A percentile compares a stretch with the other conserved stretches of the same genome.
phyloP scores from a whole-genome alignment of 345 rosid species.

The Arabis alpina region DNA sequence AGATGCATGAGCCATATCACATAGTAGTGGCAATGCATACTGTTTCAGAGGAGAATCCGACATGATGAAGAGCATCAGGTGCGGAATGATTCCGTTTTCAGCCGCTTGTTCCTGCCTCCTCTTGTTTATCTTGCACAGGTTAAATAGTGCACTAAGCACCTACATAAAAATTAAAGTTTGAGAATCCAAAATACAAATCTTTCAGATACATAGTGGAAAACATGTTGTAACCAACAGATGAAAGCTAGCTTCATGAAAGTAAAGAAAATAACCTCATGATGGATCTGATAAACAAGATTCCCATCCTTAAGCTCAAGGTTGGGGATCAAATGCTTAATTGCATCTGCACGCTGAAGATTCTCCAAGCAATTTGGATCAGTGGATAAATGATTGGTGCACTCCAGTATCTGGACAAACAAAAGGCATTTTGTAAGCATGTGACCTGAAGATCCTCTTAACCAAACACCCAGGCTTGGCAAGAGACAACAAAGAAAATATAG shows the following conservation, averaged over 20 bases:
- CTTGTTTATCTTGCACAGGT: slow-evolving; percentile 98
- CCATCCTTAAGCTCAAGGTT: slow-evolving; percentile 95
- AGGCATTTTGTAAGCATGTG: slow-evolving; percentile 29
- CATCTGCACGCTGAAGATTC: slow-evolving; percentile 96
- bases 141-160: slow-evolving; percentile 96
- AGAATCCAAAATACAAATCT: slow-evolving; percentile 11
- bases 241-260: slow-evolving; percentile 16
- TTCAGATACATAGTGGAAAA: slow-evolving; percentile 15
- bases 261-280: slow-evolving; percentile 70
- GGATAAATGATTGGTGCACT: slow-evolving; percentile 87
- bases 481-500: not conserved
- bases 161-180: slow-evolving; percentile 41
- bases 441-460: slow-evolving; percentile 18
- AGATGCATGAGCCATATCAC: slow-evolving; percentile 99
- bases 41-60: slow-evolving; percentile 79
- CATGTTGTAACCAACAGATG: slow-evolving; percentile 5
- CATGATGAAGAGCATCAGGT: slow-evolving; percentile 84
- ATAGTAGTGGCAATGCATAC: slow-evolving; percentile 83
- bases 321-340: slow-evolving; percentile 90
- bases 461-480: slow-evolving; percentile 1
- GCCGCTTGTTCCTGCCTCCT: slow-evolving; percentile 99
- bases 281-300: slow-evolving; percentile 78
- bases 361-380: slow-evolving; percentile 96
- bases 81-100: slow-evolving; percentile 98
- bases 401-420: slow-evolving; percentile 58